Evolutionary conservation across 2,329 filamentous ascomycete species (phyloP).

Genomic region (Fusarium chaquense): DNA sequence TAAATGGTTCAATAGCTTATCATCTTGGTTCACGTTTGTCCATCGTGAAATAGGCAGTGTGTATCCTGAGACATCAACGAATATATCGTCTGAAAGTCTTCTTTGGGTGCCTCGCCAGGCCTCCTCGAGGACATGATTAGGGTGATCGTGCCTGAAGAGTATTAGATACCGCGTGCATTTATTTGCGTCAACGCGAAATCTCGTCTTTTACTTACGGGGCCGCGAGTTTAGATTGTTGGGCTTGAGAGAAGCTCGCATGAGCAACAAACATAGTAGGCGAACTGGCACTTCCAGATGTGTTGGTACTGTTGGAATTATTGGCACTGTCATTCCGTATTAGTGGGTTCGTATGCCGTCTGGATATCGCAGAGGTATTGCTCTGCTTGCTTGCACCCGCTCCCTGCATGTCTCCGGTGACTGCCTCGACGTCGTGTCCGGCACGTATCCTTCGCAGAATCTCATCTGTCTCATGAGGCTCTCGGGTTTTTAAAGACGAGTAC

Average conservation of each 20-base stretch:
- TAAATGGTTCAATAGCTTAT: constrained; percentile 27
- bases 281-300: constrained; percentile 7
- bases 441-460: constrained; percentile 33
- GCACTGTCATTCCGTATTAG: constrained; percentile 4
- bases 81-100: constrained; percentile 1
- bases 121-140: constrained; percentile 13
- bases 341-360: neutral
- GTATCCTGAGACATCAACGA: constrained; percentile 11
- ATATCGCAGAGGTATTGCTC: neutral
- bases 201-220: constrained; percentile 15
- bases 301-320: constrained; percentile 6
- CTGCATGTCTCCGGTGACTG: constrained; percentile 12
- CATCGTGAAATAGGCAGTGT: constrained; percentile 30
- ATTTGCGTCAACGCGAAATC: too few relatives aligned
- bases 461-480: constrained; percentile 21
- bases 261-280: neutral
- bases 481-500: constrained; percentile 15
- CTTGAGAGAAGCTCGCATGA: neutral
- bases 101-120: constrained; percentile 1
- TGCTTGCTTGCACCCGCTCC: neutral
- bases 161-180: neutral
- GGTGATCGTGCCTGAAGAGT: neutral
- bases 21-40: constrained; percentile 20
- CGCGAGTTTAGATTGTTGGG: constrained; percentile 11
- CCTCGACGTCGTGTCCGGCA: constrained; percentile 19